Evolutionary conservation across 345 rosid genomes (phyloP).

Genomic region (Psidium guajava): DNA sequence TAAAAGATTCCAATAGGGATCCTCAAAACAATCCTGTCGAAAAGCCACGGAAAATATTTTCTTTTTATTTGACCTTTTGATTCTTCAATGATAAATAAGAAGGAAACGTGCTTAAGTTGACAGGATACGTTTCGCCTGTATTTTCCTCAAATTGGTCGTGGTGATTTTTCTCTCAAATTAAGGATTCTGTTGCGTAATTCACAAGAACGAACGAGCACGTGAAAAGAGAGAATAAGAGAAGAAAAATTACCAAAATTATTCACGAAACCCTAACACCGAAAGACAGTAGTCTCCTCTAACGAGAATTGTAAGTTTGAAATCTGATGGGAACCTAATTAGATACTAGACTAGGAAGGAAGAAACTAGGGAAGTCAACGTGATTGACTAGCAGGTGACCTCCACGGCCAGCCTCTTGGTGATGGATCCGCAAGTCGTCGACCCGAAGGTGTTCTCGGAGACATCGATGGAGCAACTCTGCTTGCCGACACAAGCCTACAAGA

Average conservation of each 20-base stretch:
- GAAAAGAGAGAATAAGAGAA: background rate
- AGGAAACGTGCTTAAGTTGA: background rate
- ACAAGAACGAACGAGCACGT: background rate
- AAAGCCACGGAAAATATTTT: background rate
- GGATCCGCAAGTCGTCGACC: slow-evolving; percentile 1
- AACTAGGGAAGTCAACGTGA: no score
- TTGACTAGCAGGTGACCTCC: slow-evolving; percentile 11
- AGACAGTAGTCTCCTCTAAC: background rate
- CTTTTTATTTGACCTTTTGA: background rate
- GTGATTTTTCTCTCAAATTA: background rate
- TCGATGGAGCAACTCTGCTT: slow-evolving; percentile 7
- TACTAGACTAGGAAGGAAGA: background rate
- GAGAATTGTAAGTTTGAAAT: background rate
- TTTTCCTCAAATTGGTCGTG: background rate
- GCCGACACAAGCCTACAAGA: slow-evolving; percentile 23
- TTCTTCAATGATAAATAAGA: background rate
- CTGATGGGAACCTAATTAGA: background rate
- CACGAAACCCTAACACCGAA: background rate
- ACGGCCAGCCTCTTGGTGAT: slow-evolving; percentile 14
- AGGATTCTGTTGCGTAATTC: background rate
- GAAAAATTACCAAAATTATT: background rate
- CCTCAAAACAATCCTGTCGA: background rate
- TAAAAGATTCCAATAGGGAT: background rate
- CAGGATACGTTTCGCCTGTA: background rate
- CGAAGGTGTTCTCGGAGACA: slow-evolving; percentile 16